phyloP scores from a whole-genome alignment of 129 eudicot species.

The Escallonia herrerae region DNA sequence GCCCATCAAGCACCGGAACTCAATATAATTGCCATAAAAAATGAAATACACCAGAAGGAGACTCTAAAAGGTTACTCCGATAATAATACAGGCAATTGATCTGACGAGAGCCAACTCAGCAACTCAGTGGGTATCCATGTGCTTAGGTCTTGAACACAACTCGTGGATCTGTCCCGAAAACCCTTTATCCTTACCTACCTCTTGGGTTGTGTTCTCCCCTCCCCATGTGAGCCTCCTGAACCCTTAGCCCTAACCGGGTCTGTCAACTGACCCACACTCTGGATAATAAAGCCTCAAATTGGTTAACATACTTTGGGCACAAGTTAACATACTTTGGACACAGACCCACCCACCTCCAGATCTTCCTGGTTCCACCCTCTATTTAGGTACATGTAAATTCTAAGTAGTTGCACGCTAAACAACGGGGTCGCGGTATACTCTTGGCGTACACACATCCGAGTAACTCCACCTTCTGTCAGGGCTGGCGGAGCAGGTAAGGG shows the following conservation, averaged over 20 bases:
- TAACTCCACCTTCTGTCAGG: too few species aligned
- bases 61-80: constrained; percentile 3
- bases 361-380: too few species aligned
- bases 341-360: neutral
- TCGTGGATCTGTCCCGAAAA: constrained; percentile 21
- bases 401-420: too few species aligned
- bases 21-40: too few species aligned
- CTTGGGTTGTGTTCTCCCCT: constrained; percentile 19
- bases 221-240: constrained; percentile 28
- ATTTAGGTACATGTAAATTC: too few species aligned
- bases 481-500: too few species aligned
- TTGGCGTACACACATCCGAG: too few species aligned
- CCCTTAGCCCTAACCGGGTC: neutral
- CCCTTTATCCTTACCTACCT: constrained; percentile 25
- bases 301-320: neutral
- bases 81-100: constrained; percentile 14
- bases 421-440: too few species aligned
- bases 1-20: too few species aligned
- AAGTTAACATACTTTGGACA: neutral
- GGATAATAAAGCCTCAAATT: neutral
- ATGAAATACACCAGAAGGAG: too few species aligned
- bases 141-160: constrained; percentile 39
- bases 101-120: constrained; percentile 34
- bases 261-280: neutral
- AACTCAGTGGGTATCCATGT: constrained; percentile 50